A percentile compares a stretch with the other conserved stretches of the same genome.
Evolutionary conservation across 1,284 basidiomycete species (phyloP).

Genomic region (Boletus semigastroideus): DNA sequence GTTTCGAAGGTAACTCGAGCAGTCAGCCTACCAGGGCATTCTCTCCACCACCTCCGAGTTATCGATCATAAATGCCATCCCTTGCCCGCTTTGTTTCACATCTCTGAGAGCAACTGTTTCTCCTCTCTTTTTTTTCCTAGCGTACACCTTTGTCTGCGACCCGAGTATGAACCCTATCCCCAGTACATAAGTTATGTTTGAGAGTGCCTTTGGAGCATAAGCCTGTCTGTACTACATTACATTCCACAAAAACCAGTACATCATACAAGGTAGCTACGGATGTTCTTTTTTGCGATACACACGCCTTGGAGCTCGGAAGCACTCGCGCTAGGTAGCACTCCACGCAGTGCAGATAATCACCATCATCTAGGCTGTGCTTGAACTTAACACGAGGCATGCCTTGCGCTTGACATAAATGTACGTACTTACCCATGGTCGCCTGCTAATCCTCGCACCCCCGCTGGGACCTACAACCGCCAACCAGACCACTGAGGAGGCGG

Average conservation of each 20-base stretch:
- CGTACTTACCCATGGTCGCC: conserved; percentile 3
- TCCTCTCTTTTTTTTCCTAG: neutral
- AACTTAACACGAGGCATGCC: conserved; percentile 14
- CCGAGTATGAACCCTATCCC: neutral
- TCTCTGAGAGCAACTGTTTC: neutral
- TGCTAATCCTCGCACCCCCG: neutral
- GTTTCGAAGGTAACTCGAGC: conserved; percentile 17
- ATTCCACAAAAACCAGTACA: neutral
- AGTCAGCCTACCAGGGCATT: neutral
- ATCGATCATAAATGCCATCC: conserved; percentile 10
- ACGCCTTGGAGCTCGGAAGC: no score
- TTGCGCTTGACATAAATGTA: conserved; percentile 11
- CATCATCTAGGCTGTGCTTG: conserved; percentile 16
- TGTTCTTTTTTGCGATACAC: neutral
- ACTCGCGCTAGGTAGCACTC: no score
- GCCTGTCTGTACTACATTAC: conserved; percentile 16
- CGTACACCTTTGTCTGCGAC: conserved; percentile 6
- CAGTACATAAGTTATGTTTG: conserved; percentile 23
- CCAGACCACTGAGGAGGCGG: neutral
- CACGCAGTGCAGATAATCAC: conserved; percentile 7
- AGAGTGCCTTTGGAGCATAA: conserved; percentile 1
- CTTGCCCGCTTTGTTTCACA: neutral
- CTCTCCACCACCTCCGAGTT: conserved; percentile 28
- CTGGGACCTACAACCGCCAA: conserved; percentile 10
- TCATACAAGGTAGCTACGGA: neutral